Evolutionary conservation across 495 filamentous ascomycete species (phyloP).

Genomic region (Poronia punctata): DNA sequence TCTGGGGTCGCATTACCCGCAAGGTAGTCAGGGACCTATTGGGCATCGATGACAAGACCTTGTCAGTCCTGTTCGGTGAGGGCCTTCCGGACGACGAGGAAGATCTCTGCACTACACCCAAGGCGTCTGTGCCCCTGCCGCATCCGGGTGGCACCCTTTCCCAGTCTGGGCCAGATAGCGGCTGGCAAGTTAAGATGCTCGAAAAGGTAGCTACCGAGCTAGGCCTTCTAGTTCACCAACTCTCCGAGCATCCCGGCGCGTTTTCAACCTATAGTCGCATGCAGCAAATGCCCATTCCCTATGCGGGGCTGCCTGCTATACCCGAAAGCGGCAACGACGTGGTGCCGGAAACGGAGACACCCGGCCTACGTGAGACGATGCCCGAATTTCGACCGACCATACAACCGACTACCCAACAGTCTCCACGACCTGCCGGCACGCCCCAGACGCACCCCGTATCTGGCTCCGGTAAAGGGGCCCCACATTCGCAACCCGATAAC

Average conservation of each 20-base stretch:
- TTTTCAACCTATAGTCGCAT: slow-evolving; percentile 66
- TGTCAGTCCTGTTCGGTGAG: slow-evolving; percentile 85
- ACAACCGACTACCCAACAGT: slow-evolving; percentile 1
- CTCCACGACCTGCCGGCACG: slow-evolving; percentile 23
- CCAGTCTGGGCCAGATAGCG: slow-evolving; percentile 35
- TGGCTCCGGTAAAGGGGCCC: slow-evolving; percentile 9
- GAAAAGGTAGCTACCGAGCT: slow-evolving; percentile 82
- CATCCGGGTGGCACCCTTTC: slow-evolving; percentile 6
- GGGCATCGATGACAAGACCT: slow-evolving; percentile 78
- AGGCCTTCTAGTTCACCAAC: slow-evolving; percentile 71
- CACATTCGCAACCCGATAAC: slow-evolving; percentile 15
- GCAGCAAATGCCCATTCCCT: slow-evolving; percentile 45
- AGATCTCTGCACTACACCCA: slow-evolving; percentile 37
- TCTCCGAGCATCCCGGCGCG: slow-evolving; percentile 71
- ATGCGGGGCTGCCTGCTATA: slow-evolving; percentile 49
- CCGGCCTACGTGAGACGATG: slow-evolving; percentile 20
- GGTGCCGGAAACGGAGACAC: slow-evolving; percentile 9
- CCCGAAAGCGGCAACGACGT: slow-evolving; percentile 37
- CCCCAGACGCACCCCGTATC: slow-evolving; percentile 11
- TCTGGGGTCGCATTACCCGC: slow-evolving; percentile 77
- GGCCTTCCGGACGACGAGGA: slow-evolving; percentile 55
- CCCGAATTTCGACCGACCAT: slow-evolving; percentile 47
- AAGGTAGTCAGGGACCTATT: slow-evolving; percentile 83
- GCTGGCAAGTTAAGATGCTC: slow-evolving; percentile 72
- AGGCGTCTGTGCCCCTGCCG: slow-evolving; percentile 21